Evolutionary conservation across 768 basidiomycete species (phyloP).

Genomic region (Hypholoma sublateritium): DNA sequence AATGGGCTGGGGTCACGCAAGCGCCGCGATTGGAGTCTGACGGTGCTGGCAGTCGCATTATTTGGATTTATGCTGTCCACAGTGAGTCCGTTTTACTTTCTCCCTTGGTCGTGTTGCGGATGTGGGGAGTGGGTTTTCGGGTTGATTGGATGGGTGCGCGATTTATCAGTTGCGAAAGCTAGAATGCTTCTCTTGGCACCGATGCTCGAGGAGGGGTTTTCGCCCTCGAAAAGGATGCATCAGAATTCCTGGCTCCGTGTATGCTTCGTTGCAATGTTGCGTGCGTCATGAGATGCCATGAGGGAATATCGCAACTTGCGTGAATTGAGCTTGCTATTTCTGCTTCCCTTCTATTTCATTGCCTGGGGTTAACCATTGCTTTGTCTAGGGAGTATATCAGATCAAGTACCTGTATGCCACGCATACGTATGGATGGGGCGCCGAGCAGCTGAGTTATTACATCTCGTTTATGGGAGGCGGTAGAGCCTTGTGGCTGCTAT

Average conservation of each 20-base stretch:
- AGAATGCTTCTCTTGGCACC: background rate
- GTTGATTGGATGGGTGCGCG: background rate
- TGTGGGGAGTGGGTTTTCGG: background rate
- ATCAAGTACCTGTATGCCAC: conserved; percentile 82
- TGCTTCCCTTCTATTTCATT: background rate
- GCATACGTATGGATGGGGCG: conserved; percentile 70
- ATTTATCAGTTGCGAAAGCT: background rate
- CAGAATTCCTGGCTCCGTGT: background rate
- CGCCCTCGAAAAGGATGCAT: conserved; percentile 1
- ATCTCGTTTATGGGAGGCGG: conserved; percentile 65
- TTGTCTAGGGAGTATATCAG: conserved; percentile 65
- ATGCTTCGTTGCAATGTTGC: no score
- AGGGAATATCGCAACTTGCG: background rate
- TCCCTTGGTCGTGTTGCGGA: background rate
- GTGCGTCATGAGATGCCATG: background rate
- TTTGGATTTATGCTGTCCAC: conserved; percentile 67
- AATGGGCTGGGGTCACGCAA: conserved; percentile 36
- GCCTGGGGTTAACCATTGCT: background rate
- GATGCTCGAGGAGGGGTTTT: conserved; percentile 1
- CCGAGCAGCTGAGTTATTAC: conserved; percentile 74
- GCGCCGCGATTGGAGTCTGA: conserved; percentile 77
- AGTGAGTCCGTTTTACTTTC: conserved; percentile 40
- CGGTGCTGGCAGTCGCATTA: conserved; percentile 60
- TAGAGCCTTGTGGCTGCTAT: conserved; percentile 60
- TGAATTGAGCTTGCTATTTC: background rate